Percentiles rank a stretch among this genome's conserved stretches.
phyloP scores from a whole-genome alignment of 2,329 filamentous ascomycete species.

The Polychaeton citri region DNA sequence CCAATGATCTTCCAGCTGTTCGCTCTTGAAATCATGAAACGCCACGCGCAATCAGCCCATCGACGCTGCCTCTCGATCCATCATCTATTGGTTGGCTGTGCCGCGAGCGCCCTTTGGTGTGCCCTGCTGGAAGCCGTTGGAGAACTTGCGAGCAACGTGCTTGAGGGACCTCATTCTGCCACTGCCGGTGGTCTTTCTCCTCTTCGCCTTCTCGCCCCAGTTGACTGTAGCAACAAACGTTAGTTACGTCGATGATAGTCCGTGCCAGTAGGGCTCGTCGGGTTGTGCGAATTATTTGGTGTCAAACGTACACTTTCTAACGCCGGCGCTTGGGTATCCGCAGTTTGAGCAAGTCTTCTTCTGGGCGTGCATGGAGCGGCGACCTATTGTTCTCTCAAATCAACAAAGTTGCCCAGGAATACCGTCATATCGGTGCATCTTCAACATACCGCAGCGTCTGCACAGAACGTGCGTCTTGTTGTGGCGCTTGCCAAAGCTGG shows the following conservation, averaged over 20 bases:
- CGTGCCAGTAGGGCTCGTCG: too few relatives aligned
- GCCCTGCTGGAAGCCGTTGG: slow-evolving; percentile 94
- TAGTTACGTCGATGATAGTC: too few relatives aligned
- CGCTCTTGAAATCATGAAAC: slow-evolving; percentile 1
- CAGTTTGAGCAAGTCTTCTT: slow-evolving; percentile 96
- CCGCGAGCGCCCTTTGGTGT: slow-evolving; percentile 72
- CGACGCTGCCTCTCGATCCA: background rate
- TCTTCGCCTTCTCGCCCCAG: slow-evolving; percentile 99
- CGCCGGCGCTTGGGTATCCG: slow-evolving; percentile 96
- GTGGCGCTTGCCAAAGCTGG: slow-evolving; percentile 69
- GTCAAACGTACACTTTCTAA: slow-evolving; percentile 84
- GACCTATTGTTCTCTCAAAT: slow-evolving; percentile 43
- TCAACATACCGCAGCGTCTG: slow-evolving; percentile 86
- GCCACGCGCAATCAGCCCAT: background rate
- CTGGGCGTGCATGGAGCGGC: slow-evolving; percentile 97
- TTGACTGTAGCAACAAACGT: slow-evolving; percentile 55
- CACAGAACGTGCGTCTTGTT: slow-evolving; percentile 98
- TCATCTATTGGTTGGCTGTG: slow-evolving; percentile 26
- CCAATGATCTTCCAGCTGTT: background rate
- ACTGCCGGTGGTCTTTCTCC: slow-evolving; percentile 97
- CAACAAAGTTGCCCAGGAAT: slow-evolving; percentile 10
- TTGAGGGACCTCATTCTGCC: slow-evolving; percentile 94
- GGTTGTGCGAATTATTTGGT: too few relatives aligned
- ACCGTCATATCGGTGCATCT: slow-evolving; percentile 7
- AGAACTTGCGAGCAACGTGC: slow-evolving; percentile 82